Evolutionary conservation across 306 rosid genomes (phyloP), one percentile per base, ranked within the genome.

Genomic region (Phaseolus lunatus): DNA sequence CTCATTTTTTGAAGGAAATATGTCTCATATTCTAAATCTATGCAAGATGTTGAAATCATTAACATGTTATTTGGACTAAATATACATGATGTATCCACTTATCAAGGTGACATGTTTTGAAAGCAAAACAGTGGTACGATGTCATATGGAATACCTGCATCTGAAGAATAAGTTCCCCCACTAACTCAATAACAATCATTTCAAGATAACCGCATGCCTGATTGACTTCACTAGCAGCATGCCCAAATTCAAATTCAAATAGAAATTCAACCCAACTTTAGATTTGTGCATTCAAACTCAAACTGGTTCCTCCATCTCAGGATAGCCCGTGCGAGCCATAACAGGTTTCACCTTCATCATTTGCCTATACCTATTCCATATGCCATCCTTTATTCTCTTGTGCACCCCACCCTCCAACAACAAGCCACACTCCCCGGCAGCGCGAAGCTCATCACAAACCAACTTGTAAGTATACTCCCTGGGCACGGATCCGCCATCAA

Each of bases 391-490:
- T 75, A 94, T 87, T 84, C 87, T 88, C 83, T 37, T 52, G 67
- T 80, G 93, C 70, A 88, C 18, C 56, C 22, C 66, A 58, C 7
- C 67, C 16, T 84, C 86, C 5, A 70, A 85, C 50, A 89, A 79
- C 74, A 81, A 80, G 44, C 78, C 65, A 27, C 58, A 57, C 76
- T 86, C 81, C 18, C 93, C 97, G 2, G 84, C 62, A 1, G 75
- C 63, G 33, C 67, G 43, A 66, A 89, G 84, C 9, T 83, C 77
- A 47, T 88, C 86, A 57, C 92, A 85, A 58, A 94, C 90, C 68
- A 92, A 70, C 47, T 67, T 83, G 72, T 92, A 90, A 11, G 98
- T 94, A 83, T 85, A 88, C 58, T 94, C 98, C 70, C 98, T 87
- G 29, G 97, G 98, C 23, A 84, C 76, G 0, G 67, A 85, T 9